phyloP scores from a whole-genome alignment of 2,329 filamentous ascomycete species.

The Trichoderma guizhouense region DNA sequence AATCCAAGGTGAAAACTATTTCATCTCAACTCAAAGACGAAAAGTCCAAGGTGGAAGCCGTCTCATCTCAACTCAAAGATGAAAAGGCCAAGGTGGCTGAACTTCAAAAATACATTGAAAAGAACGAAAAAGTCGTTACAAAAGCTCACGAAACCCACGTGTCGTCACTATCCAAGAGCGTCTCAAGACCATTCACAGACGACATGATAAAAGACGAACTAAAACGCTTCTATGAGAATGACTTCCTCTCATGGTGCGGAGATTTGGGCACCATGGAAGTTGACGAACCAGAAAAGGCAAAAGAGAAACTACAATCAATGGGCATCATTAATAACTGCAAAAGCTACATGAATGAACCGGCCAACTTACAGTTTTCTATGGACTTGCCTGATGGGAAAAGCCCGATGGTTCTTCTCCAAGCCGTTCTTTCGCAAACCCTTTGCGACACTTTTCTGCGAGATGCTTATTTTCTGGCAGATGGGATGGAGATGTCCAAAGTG shows the following conservation, averaged over 20 bases:
- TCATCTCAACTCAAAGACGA: too few species aligned
- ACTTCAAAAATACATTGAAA: neutral
- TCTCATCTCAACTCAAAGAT: neutral
- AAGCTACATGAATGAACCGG: neutral
- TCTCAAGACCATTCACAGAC: neutral
- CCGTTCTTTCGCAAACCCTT: neutral
- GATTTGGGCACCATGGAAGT: neutral
- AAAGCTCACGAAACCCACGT: neutral
- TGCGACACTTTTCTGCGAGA: neutral
- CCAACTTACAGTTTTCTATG: neutral
- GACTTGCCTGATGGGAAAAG: neutral
- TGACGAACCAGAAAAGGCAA: neutral
- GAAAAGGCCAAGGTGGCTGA: neutral
- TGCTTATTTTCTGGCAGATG: neutral
- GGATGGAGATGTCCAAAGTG: neutral
- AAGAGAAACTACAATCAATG: neutral
- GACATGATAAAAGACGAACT: neutral
- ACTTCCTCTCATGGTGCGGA: neutral
- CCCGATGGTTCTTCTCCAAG: neutral
- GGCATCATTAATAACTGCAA: neutral
- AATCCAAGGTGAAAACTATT: neutral
- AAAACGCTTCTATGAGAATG: neutral
- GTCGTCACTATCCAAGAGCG: neutral
- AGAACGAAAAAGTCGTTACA: neutral
- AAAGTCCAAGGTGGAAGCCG: too few species aligned